Conservation (phyloP, 1,284 basidiomycete species). For the Fomes fomentarius region DNA sequence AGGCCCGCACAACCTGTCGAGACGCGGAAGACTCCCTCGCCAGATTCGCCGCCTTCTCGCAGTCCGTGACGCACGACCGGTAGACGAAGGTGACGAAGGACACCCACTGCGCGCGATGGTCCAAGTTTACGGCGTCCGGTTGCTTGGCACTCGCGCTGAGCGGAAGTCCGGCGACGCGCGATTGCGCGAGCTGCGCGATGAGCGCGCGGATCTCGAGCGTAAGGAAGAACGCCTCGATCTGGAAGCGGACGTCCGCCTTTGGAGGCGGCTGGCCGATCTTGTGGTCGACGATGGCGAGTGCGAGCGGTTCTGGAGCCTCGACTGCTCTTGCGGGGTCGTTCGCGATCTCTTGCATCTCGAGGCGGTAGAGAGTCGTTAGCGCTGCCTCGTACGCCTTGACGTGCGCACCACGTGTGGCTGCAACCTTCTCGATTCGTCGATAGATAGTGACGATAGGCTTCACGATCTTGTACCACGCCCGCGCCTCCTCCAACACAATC, state of each 20-base stretch:
- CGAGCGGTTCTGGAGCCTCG: conserved; percentile 43
- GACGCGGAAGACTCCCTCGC: conserved; percentile 37
- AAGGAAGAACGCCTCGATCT: conserved; percentile 55
- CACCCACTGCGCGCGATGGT: conserved; percentile 36
- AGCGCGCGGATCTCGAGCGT: conserved; percentile 49
- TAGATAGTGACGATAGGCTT: conserved; percentile 41
- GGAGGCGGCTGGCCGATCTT: conserved; percentile 57
- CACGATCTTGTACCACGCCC: conserved; percentile 41
- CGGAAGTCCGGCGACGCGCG: conserved; percentile 24
- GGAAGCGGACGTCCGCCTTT: conserved; percentile 53
- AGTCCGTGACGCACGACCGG: conserved; percentile 45
- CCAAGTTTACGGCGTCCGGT: background rate
- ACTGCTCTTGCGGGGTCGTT: conserved; percentile 40
- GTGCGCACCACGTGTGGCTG: conserved; percentile 51
- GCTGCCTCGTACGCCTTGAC: conserved; percentile 56
- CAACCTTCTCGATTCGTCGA: conserved; percentile 38
- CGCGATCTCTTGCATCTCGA: conserved; percentile 45
- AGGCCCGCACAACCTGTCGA: conserved; percentile 39
- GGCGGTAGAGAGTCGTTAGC: conserved; percentile 48
- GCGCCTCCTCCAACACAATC: conserved; percentile 27
- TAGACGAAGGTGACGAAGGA: conserved; percentile 44
- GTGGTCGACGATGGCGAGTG: conserved; percentile 48
- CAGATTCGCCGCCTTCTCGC: conserved; percentile 42
- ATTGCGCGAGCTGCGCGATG: conserved; percentile 35
- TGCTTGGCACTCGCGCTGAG: background rate